These are phyloP conservation scores for Sonneratia caseolaris DNA, from an alignment of 345 rosid genomes.

Conservation along the genomic window DNA sequence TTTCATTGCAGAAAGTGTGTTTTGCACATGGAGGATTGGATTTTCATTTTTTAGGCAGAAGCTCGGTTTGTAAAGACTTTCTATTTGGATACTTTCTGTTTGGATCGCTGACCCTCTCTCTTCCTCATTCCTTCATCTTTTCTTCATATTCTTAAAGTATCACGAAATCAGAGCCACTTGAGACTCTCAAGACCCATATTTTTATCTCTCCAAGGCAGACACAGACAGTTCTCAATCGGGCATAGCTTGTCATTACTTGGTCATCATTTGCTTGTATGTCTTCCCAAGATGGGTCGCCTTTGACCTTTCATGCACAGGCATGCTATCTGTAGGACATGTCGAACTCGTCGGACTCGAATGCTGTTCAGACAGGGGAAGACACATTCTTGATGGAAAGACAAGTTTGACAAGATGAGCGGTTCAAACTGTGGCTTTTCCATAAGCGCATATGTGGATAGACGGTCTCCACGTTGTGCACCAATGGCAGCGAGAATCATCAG, in stretches of 20 bases:
- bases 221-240: neutral
- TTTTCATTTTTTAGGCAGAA: neutral
- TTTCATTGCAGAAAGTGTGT: neutral
- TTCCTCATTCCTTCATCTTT: neutral
- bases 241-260: neutral
- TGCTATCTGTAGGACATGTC: neutral
- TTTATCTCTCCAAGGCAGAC: neutral
- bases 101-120: neutral
- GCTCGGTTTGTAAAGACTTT: neutral
- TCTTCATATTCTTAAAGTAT: neutral
- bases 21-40: neutral
- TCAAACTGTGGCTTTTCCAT: no score
- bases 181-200: neutral
- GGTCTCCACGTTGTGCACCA: slow-evolving; percentile 17
- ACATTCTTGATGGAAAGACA: neutral
- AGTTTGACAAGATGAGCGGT: neutral
- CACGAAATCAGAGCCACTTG: neutral
- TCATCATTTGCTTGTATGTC: no score
- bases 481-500: neutral
- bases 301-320: no score
- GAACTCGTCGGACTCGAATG: neutral
- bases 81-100: neutral
- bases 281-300: no score
- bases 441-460: slow-evolving; percentile 11
- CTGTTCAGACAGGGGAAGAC: neutral